Percentiles rank a stretch among this genome's conserved stretches.
Evolutionary conservation across 2,329 filamentous ascomycete species (phyloP).

Genomic region (Trichoderma koningiopsis): DNA sequence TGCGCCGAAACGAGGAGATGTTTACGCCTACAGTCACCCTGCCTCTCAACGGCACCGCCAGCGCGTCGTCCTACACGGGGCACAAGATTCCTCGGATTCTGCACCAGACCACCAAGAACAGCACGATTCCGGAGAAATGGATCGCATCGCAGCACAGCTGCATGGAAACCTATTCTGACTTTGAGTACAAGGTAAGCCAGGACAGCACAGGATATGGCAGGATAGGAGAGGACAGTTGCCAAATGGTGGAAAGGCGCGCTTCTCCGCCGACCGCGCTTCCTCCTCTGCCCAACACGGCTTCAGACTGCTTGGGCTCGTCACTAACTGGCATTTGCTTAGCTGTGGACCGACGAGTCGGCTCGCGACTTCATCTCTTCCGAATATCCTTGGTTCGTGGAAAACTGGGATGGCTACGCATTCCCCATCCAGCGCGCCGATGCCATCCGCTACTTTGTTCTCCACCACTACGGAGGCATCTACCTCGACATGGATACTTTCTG

Average conservation of each 20-base stretch:
- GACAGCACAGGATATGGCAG: no score
- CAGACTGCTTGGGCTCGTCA: not conserved
- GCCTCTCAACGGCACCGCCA: not conserved
- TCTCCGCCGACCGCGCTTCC: not conserved
- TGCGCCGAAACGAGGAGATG: constrained; percentile 12
- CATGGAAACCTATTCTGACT: constrained; percentile 1
- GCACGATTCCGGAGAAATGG: constrained; percentile 15
- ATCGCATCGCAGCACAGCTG: constrained; percentile 9
- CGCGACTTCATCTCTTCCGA: constrained; percentile 71
- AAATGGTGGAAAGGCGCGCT: not conserved
- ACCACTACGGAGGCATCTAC: constrained; percentile 78
- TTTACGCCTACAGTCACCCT: constrained; percentile 2
- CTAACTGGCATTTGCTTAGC: constrained; percentile 44
- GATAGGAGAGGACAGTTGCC: no score
- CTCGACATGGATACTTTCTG: constrained; percentile 66
- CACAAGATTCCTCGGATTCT: constrained; percentile 10
- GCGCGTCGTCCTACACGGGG: not conserved
- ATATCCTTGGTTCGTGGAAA: constrained; percentile 77
- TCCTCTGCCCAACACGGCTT: not conserved
- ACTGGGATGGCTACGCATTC: constrained; percentile 72
- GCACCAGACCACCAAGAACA: constrained; percentile 6
- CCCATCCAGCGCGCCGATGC: constrained; percentile 78
- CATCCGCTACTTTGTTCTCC: constrained; percentile 77
- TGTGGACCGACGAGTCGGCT: constrained; percentile 74
- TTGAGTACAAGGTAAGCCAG: constrained; percentile 17